A percentile compares a stretch with the other conserved stretches of the same genome.
Conservation (phyloP, 257 asterid species). For the Penstemon newberryi region DNA sequence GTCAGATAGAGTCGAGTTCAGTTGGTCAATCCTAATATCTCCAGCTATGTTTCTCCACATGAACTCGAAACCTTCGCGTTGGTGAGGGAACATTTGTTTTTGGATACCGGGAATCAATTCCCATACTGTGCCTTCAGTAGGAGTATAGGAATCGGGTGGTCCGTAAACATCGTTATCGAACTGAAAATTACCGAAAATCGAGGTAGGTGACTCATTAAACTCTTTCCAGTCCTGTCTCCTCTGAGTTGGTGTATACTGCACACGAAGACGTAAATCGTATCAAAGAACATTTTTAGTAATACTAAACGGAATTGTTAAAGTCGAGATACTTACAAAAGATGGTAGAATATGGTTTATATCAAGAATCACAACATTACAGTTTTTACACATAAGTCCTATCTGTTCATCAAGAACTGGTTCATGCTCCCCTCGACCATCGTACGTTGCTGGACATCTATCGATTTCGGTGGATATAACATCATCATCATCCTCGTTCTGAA, state of each 20-base stretch:
- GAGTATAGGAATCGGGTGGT: background rate
- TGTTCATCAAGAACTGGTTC: constrained; percentile 52
- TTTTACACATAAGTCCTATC: constrained; percentile 60
- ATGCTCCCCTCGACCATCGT: constrained; percentile 56
- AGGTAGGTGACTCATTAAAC: constrained; percentile 24
- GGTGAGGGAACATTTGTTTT: constrained; percentile 61
- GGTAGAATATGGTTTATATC: constrained; percentile 69
- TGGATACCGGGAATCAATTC: constrained; percentile 48
- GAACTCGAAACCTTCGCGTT: constrained; percentile 68
- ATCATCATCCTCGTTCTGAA: constrained; percentile 39
- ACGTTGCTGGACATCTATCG: constrained; percentile 32
- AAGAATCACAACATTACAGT: constrained; percentile 40
- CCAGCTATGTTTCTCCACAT: constrained; percentile 77
- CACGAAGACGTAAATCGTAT: constrained; percentile 6
- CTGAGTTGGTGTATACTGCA: constrained; percentile 39
- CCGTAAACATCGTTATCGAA: constrained; percentile 25
- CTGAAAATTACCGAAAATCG: constrained; percentile 20
- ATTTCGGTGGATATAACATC: constrained; percentile 17
- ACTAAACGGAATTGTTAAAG: background rate
- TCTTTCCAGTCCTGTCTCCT: constrained; percentile 29
- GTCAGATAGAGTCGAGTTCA: constrained; percentile 29
- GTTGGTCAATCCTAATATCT: constrained; percentile 42
- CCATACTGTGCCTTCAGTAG: constrained; percentile 58
- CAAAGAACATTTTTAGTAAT: background rate
- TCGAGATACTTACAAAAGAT: constrained; percentile 43